Evolutionary conservation across 495 filamentous ascomycete species (phyloP).

Genomic region (Tuber borchii): DNA sequence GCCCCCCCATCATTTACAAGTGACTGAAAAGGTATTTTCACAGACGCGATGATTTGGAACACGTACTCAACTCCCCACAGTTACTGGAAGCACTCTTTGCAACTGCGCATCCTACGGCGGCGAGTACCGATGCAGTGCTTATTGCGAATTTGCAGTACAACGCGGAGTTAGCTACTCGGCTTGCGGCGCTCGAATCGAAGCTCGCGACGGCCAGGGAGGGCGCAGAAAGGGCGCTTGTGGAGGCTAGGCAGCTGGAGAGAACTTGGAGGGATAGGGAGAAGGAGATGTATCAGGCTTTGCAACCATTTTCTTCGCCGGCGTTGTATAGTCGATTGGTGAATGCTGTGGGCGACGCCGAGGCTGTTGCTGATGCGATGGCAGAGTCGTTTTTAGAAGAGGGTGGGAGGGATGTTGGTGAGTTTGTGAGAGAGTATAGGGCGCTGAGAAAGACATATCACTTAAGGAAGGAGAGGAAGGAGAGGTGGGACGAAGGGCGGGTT

Average conservation of each 20-base stretch:
- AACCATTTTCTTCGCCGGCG: conserved; percentile 74
- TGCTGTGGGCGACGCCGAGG: conserved; percentile 73
- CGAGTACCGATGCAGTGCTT: conserved; percentile 52
- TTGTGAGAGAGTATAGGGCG: conserved; percentile 70
- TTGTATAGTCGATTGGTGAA: conserved; percentile 73
- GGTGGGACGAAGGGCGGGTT: conserved; percentile 92
- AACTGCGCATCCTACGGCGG: conserved; percentile 61
- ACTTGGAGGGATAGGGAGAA: conserved; percentile 81
- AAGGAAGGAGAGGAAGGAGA: conserved; percentile 70
- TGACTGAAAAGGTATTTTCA: neutral
- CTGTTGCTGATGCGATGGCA: conserved; percentile 70
- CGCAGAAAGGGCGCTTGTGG: conserved; percentile 73
- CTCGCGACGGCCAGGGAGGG: conserved; percentile 57
- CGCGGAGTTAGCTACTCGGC: conserved; percentile 57
- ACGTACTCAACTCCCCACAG: conserved; percentile 55
- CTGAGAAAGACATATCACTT: conserved; percentile 68
- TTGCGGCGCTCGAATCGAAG: conserved; percentile 54
- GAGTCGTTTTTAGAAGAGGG: conserved; percentile 76
- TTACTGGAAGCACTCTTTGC: conserved; percentile 59
- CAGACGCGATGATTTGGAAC: conserved; percentile 53
- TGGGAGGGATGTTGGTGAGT: conserved; percentile 67
- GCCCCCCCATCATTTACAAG: neutral
- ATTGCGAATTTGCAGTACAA: conserved; percentile 60
- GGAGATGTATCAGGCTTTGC: conserved; percentile 77
- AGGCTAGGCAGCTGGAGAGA: conserved; percentile 78